Conservation (phyloP, 257 asterid genomes). For the Galeopsis tetrahit region DNA sequence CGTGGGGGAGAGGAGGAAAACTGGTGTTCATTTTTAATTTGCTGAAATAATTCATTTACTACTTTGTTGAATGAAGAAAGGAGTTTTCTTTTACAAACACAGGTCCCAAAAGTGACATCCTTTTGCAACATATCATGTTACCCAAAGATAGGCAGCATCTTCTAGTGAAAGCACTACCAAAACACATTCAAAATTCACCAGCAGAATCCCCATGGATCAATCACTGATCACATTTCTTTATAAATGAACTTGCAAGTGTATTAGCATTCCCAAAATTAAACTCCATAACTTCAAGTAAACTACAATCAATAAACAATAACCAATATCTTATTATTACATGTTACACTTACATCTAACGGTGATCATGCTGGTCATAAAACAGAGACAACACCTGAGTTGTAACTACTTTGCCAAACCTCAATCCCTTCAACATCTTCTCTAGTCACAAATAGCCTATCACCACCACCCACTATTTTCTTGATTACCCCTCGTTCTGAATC, state of each 20-base stretch:
- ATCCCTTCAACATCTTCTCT: constrained; percentile 85
- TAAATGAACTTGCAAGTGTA: not conserved
- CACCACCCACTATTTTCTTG: constrained; percentile 87
- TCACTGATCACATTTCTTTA: not conserved
- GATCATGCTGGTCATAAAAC: constrained; percentile 39
- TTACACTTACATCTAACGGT: not conserved
- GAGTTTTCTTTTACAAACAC: not conserved
- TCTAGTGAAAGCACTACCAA: not conserved
- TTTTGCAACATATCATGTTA: not conserved
- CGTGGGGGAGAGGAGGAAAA: not conserved
- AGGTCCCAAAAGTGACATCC: not conserved
- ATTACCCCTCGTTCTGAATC: constrained; percentile 77
- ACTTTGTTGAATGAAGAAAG: not conserved
- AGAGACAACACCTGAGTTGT: constrained; percentile 59
- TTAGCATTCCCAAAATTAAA: constrained; percentile 3
- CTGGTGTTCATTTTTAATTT: not conserved
- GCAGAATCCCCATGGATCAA: not conserved
- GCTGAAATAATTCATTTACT: not conserved
- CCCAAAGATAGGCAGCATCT: not conserved
- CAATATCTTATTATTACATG: constrained; percentile 5
- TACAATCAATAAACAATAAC: constrained; percentile 18
- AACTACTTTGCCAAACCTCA: constrained; percentile 93
- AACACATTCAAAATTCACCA: not conserved
- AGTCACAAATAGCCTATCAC: constrained; percentile 81
- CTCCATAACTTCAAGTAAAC: constrained; percentile 30